phyloP scores from a whole-genome alignment of 2,329 filamentous ascomycete species.

The Pseudocercospora vitis region DNA sequence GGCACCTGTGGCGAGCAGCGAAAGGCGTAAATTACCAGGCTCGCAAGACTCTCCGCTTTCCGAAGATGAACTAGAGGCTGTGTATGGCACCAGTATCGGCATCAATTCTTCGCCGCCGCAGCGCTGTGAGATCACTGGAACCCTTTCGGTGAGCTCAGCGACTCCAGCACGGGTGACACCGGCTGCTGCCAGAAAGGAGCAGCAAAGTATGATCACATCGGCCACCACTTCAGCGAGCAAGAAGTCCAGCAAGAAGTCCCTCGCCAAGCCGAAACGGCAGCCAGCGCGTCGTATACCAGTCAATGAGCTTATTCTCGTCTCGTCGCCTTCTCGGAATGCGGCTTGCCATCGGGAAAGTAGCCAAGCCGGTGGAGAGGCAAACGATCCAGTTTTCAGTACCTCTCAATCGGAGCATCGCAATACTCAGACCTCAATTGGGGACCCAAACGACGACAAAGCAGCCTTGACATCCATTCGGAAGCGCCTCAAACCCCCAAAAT shows the following conservation, averaged over 20 bases:
- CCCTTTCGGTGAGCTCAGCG: background rate
- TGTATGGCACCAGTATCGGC: constrained; percentile 20
- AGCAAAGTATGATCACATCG: background rate
- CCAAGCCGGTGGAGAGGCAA: constrained; percentile 2
- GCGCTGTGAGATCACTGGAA: background rate
- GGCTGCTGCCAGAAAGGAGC: background rate
- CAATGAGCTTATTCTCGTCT: constrained; percentile 27
- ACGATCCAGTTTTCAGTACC: constrained; percentile 25
- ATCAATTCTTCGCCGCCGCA: background rate
- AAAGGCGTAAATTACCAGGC: constrained; percentile 12
- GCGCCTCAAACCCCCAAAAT: constrained; percentile 25
- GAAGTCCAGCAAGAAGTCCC: background rate
- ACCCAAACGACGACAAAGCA: too few species aligned
- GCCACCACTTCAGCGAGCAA: background rate
- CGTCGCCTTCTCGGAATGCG: constrained; percentile 3
- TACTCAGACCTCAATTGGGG: too few species aligned
- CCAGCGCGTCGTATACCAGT: constrained; percentile 22
- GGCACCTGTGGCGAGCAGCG: constrained; percentile 4
- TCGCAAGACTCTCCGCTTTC: constrained; percentile 35
- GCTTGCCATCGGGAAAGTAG: constrained; percentile 7
- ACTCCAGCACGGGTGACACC: background rate
- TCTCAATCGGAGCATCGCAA: constrained; percentile 2
- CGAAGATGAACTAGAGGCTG: constrained; percentile 28
- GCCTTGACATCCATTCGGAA: constrained; percentile 28
- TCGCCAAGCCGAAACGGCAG: background rate